These are phyloP conservation scores for Dictyostelium firmibasis DNA, from an alignment of 78 protist genomes.

Conservation along the genomic window DNA sequence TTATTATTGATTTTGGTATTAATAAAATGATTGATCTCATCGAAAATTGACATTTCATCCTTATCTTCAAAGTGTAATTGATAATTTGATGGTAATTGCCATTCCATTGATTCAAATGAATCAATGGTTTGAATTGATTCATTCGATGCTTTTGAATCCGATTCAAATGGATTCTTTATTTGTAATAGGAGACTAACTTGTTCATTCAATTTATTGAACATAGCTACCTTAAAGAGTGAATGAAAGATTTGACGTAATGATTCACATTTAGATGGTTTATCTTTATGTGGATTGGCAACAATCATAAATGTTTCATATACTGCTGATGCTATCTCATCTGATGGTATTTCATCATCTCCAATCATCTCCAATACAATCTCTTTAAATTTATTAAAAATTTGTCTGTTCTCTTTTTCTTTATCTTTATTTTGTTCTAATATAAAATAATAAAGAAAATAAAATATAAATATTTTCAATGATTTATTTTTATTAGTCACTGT, in stretches of 20 bases:
- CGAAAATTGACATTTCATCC: conserved; percentile 1
- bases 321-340: conserved; percentile 41
- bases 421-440: background rate
- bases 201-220: background rate
- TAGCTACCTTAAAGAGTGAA: conserved; percentile 12
- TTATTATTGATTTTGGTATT: conserved; percentile 7
- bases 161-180: conserved; percentile 23
- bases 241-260: conserved; percentile 41
- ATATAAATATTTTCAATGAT: no score
- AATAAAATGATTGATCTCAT: background rate
- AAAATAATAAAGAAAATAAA: background rate
- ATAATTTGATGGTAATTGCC: background rate
- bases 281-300: conserved; percentile 61
- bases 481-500: background rate
- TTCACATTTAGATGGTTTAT: conserved; percentile 27
- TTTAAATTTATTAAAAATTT: conserved; percentile 28
- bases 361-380: conserved; percentile 49
- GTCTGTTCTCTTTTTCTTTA: conserved; percentile 46
- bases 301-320: conserved; percentile 66
- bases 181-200: background rate
- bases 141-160: background rate
- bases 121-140: conserved; percentile 22
- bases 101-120: conserved; percentile 38
- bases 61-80: background rate
- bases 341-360: conserved; percentile 40